Conservation (phyloP, 352 stramenopile genomes). For the Phytophthora hybrid region DNA sequence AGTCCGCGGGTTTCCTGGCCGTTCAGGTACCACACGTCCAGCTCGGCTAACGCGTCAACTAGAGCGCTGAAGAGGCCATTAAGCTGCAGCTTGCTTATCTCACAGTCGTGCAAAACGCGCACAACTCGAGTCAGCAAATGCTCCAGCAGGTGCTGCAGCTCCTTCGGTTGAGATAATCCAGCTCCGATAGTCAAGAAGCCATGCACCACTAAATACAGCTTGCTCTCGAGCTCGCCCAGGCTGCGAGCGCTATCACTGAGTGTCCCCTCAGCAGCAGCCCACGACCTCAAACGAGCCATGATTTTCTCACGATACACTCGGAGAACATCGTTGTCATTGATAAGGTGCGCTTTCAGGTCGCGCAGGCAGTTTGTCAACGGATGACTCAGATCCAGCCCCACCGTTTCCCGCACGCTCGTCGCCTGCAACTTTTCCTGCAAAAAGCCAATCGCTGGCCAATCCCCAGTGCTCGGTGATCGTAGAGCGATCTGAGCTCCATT, state of each 20-base stretch:
- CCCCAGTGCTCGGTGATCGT: constrained; percentile 25
- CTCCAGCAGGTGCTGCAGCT: constrained; percentile 74
- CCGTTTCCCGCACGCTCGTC: constrained; percentile 59
- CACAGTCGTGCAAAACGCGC: constrained; percentile 69
- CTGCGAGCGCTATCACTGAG: constrained; percentile 26
- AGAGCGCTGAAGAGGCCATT: constrained; percentile 71
- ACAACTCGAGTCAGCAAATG: constrained; percentile 71
- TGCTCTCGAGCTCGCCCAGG: constrained; percentile 48
- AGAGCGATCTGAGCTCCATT: constrained; percentile 62
- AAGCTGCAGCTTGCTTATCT: constrained; percentile 47
- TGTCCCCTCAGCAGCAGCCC: constrained; percentile 14
- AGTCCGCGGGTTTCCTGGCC: constrained; percentile 60
- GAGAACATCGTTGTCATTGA: constrained; percentile 78
- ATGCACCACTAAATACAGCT: constrained; percentile 73
- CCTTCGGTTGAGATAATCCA: constrained; percentile 78
- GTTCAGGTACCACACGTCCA: constrained; percentile 83
- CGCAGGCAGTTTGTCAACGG: constrained; percentile 71
- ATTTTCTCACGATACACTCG: constrained; percentile 53
- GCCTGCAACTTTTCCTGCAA: constrained; percentile 66
- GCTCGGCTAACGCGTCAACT: constrained; percentile 67
- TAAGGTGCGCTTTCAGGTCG: constrained; percentile 79
- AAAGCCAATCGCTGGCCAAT: constrained; percentile 62
- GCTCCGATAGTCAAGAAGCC: constrained; percentile 80
- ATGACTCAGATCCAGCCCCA: constrained; percentile 71
- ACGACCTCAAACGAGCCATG: constrained; percentile 45